Conservation (phyloP, 106 monocot species). For the Xerophyta viscosa region DNA sequence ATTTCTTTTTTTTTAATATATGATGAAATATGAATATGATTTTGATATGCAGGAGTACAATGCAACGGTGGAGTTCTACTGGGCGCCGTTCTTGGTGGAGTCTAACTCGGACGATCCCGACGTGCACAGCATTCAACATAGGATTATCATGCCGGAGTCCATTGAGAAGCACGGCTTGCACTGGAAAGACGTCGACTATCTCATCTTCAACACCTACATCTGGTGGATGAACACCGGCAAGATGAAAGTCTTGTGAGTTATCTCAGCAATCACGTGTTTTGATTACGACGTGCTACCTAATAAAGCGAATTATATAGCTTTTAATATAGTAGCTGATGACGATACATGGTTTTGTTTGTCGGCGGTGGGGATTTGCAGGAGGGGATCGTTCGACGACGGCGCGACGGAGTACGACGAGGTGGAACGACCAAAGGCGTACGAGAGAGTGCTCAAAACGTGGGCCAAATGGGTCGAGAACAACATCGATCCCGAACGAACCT, state of each 20-base stretch:
- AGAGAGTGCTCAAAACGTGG: constrained; percentile 62
- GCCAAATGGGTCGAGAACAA: constrained; percentile 75
- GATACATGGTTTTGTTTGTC: too few species aligned
- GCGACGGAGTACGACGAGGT: constrained; percentile 59
- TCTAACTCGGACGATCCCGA: constrained; percentile 84
- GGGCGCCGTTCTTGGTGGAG: constrained; percentile 96
- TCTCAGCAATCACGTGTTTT: too few species aligned
- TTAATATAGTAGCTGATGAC: too few species aligned
- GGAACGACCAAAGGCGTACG: constrained; percentile 48
- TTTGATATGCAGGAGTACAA: constrained; percentile 52
- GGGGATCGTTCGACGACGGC: constrained; percentile 59
- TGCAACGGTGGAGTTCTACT: constrained; percentile 94
- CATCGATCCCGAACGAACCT: constrained; percentile 42
- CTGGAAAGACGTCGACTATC: constrained; percentile 68
- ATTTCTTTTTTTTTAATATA: too few species aligned
- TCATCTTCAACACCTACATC: constrained; percentile 91
- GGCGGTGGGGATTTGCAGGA: too few species aligned
- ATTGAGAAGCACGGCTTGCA: constrained; percentile 45
- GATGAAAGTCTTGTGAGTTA: constrained; percentile 74
- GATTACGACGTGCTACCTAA: too few species aligned
- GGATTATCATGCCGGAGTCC: constrained; percentile 67
- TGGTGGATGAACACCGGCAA: constrained; percentile 82
- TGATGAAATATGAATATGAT: not conserved
- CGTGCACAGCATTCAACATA: constrained; percentile 58
- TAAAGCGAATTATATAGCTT: too few species aligned